Evolutionary conservation across 805 yeast genomes (phyloP).

Genomic region (Candida ovalis): DNA sequence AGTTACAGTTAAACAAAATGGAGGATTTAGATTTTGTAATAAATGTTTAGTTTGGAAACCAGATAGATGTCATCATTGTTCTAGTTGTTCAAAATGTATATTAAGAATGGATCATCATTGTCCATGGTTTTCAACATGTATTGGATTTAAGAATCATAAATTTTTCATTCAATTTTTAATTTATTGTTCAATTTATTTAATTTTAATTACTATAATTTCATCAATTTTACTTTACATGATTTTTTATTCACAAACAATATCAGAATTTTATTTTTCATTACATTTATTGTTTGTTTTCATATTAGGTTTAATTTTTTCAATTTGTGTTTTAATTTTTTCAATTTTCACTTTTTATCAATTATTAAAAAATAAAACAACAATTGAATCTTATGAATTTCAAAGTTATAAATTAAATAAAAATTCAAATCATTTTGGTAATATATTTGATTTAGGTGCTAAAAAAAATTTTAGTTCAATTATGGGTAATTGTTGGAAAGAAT

Average conservation of each 20-base stretch:
- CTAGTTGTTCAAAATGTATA: slow-evolving; percentile 43
- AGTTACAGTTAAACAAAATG: slow-evolving; percentile 48
- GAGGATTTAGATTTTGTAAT: slow-evolving; percentile 57
- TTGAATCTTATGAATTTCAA: slow-evolving; percentile 64
- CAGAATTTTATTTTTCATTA: slow-evolving; percentile 43
- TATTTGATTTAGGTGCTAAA: slow-evolving; percentile 68
- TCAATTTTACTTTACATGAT: slow-evolving; percentile 44
- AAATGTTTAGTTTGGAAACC: slow-evolving; percentile 58
- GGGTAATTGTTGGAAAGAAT: slow-evolving; percentile 64
- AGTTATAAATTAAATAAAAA: slow-evolving; percentile 42
- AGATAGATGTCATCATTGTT: slow-evolving; percentile 57
- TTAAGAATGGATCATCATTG: slow-evolving; percentile 59
- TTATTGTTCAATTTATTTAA: slow-evolving; percentile 48
- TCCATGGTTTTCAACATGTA: slow-evolving; percentile 91
- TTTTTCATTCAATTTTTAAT: slow-evolving; percentile 70
- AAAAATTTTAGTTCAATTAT: slow-evolving; percentile 66
- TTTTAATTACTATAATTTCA: slow-evolving; percentile 38
- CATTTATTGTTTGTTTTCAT: slow-evolving; percentile 60
- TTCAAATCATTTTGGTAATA: slow-evolving; percentile 51
- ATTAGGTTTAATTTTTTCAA: slow-evolving; percentile 45
- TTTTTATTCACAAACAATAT: slow-evolving; percentile 31
- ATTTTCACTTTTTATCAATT: slow-evolving; percentile 58
- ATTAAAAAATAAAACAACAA: slow-evolving; percentile 67
- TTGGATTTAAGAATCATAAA: slow-evolving; percentile 80
- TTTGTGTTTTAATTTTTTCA: slow-evolving; percentile 57